phyloP scores from a whole-genome alignment of 1,284 basidiomycete species.

The Bondarzewia mesenterica region DNA sequence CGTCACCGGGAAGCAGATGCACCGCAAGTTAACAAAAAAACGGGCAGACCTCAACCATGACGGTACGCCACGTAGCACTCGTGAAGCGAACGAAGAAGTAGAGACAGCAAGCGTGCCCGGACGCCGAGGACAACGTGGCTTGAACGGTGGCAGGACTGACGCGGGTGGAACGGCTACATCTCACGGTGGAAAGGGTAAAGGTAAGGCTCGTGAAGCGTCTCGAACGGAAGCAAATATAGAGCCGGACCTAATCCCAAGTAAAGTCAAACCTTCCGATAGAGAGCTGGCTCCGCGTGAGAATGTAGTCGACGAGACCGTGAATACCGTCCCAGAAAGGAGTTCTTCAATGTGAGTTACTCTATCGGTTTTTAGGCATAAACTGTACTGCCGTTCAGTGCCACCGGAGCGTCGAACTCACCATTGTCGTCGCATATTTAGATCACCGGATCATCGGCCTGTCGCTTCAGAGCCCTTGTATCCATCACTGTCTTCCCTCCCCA shows the following conservation, averaged over 20 bases:
- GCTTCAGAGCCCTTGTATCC: neutral
- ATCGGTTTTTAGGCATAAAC: too few species aligned
- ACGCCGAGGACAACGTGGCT: neutral
- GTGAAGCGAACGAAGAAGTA: neutral
- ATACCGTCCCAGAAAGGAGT: too few species aligned
- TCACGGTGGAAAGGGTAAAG: neutral
- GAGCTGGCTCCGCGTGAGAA: neutral
- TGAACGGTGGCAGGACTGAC: too few species aligned
- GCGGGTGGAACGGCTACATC: too few species aligned
- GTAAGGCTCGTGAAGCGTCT: neutral
- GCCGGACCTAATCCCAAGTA: too few species aligned
- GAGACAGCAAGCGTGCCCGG: neutral
- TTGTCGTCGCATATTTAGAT: neutral
- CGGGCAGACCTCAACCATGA: too few species aligned
- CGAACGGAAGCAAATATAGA: neutral
- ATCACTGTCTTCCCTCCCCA: neutral
- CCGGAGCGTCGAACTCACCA: neutral
- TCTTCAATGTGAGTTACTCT: too few species aligned
- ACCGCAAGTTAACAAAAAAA: too few species aligned
- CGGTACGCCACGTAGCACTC: too few species aligned
- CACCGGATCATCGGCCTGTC: neutral
- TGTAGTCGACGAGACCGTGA: neutral
- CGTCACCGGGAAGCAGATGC: too few species aligned
- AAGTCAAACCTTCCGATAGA: too few species aligned
- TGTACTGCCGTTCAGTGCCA: neutral